Evolutionary conservation across 306 rosid genomes (phyloP).

Genomic region (Prunus davidiana): DNA sequence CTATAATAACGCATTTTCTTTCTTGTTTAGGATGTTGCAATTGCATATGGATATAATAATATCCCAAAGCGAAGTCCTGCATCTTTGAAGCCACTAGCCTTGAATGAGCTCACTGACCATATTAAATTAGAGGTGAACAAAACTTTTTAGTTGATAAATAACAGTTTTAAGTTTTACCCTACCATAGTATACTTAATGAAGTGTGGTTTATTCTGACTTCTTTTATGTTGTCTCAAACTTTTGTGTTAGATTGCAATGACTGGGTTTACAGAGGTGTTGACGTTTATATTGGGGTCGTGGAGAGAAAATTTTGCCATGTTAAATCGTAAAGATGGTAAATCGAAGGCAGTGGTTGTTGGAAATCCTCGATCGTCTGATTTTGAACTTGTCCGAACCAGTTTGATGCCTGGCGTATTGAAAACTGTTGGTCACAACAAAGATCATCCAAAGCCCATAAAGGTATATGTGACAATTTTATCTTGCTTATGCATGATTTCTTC

Average conservation of each 20-base stretch:
- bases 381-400: slow-evolving; percentile 81
- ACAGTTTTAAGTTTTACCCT: neutral
- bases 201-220: neutral
- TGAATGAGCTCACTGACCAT: slow-evolving; percentile 79
- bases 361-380: slow-evolving; percentile 90
- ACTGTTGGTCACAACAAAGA: slow-evolving; percentile 87
- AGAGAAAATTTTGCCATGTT: slow-evolving; percentile 77
- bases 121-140: slow-evolving; percentile 68
- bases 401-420: slow-evolving; percentile 90
- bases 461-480: slow-evolving; percentile 15
- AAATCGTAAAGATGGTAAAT: slow-evolving; percentile 67
- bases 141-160: slow-evolving; percentile 15
- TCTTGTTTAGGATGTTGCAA: slow-evolving; percentile 75
- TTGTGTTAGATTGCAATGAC: slow-evolving; percentile 63
- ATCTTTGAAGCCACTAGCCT: slow-evolving; percentile 66
- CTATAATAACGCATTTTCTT: slow-evolving; percentile 12
- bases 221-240: slow-evolving; percentile 10
- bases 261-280: slow-evolving; percentile 92
- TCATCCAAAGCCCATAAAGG: slow-evolving; percentile 96
- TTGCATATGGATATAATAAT: slow-evolving; percentile 83
- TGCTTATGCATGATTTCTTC: neutral
- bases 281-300: slow-evolving; percentile 78
- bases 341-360: slow-evolving; percentile 69
- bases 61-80: slow-evolving; percentile 62
- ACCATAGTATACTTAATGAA: neutral